Evolutionary conservation across 345 rosid species (phyloP).

Genomic region (Bretschneidera sinensis): DNA sequence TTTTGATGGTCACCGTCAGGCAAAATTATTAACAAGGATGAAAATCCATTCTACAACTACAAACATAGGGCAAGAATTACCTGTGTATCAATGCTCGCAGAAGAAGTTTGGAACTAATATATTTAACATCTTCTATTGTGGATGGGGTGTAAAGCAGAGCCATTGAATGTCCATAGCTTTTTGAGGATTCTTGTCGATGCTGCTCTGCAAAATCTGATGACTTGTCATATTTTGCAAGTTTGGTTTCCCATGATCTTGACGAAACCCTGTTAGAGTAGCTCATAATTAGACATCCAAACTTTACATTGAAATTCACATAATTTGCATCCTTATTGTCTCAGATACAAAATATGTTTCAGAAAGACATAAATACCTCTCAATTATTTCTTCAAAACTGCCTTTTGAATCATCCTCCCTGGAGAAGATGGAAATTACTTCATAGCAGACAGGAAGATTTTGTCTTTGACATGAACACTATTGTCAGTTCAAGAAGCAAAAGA

Average conservation of each 20-base stretch:
- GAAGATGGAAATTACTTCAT: constrained; percentile 87
- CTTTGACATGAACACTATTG: constrained; percentile 77
- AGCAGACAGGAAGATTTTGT: constrained; percentile 86
- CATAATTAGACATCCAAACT: background rate
- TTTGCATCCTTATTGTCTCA: constrained; percentile 4
- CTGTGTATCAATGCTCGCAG: constrained; percentile 81
- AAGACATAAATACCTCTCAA: constrained; percentile 62
- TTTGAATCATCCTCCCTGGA: constrained; percentile 54
- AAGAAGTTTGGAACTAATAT: constrained; percentile 71
- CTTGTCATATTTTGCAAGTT: constrained; percentile 64
- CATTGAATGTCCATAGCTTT: constrained; percentile 92
- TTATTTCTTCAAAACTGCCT: constrained; percentile 95
- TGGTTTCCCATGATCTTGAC: constrained; percentile 85
- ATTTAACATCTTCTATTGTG: constrained; percentile 63
- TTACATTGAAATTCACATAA: background rate
- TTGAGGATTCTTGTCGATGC: constrained; percentile 85
- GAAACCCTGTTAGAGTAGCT: constrained; percentile 56
- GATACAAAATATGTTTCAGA: constrained; percentile 9
- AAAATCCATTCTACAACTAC: background rate
- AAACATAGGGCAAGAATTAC: constrained; percentile 31
- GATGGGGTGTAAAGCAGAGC: constrained; percentile 97
- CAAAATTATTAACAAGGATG: too few relatives aligned
- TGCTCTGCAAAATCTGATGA: constrained; percentile 87
- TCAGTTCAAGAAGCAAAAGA: constrained; percentile 13
- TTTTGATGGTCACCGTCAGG: too few relatives aligned